Evolutionary conservation across 345 rosid species (phyloP).

Genomic region (Eucalyptus sp.): DNA sequence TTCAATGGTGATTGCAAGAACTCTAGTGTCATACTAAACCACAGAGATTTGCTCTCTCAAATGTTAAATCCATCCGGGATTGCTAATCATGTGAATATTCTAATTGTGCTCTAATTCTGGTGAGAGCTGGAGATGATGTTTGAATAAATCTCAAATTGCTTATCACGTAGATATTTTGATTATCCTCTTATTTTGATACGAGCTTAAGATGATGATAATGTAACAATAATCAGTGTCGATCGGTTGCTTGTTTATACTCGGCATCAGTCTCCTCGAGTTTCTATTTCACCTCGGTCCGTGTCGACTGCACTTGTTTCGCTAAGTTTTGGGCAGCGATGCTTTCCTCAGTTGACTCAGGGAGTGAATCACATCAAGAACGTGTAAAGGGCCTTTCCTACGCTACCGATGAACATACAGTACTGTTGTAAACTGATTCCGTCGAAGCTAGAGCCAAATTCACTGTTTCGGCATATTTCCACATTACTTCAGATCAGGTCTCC

Average conservation of each 20-base stretch:
- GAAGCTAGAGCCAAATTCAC: background rate
- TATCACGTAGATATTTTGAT: no score
- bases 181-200: background rate
- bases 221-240: background rate
- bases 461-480: no score
- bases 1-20: background rate
- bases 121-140: no score
- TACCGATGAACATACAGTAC: background rate
- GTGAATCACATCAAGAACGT: background rate
- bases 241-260: background rate
- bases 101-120: no score
- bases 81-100: no score
- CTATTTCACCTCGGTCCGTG: background rate
- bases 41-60: background rate
- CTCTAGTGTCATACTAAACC: background rate
- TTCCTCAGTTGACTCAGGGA: background rate
- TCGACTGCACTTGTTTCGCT: background rate
- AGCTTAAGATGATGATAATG: background rate
- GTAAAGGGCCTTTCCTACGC: background rate
- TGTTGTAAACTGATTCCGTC: background rate
- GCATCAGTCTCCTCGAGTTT: background rate
- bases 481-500: no score
- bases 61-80: no score
- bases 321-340: background rate
- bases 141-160: no score